phyloP scores from a whole-genome alignment of 257 asterid genomes.

The Echites panduratus region DNA sequence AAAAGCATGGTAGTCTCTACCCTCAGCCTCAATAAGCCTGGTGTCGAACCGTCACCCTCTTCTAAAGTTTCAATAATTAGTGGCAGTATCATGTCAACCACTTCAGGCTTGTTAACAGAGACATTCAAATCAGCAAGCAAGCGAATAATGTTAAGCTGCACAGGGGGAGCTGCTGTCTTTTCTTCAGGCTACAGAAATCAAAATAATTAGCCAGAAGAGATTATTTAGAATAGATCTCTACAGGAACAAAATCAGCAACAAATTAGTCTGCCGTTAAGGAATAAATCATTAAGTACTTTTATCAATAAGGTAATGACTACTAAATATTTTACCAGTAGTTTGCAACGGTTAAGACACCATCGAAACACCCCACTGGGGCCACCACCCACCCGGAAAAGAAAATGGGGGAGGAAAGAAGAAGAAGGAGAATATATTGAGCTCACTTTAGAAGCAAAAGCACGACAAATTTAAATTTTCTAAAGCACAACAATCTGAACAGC shows the following conservation, averaged over 20 bases:
- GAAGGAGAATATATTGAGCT: not conserved
- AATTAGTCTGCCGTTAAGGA: not conserved
- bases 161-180: constrained; percentile 62
- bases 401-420: too few relatives aligned
- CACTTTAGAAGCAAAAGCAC: not conserved
- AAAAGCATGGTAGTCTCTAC: constrained; percentile 29
- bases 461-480: not conserved
- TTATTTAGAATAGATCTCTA: not conserved
- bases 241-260: not conserved
- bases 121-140: constrained; percentile 79
- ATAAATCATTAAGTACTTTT: not conserved
- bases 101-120: constrained; percentile 76
- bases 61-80: constrained; percentile 88
- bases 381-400: too few relatives aligned
- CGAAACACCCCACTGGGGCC: too few relatives aligned
- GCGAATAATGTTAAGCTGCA: constrained; percentile 79
- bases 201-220: not conserved
- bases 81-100: constrained; percentile 93
- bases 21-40: constrained; percentile 84
- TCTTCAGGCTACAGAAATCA: constrained; percentile 61
- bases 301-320: too few relatives aligned
- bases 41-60: constrained; percentile 93
- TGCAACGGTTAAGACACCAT: too few relatives aligned
- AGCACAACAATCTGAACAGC: too few relatives aligned
- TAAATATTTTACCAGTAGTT: too few relatives aligned